Evolutionary conservation across 768 basidiomycete genomes (phyloP).

Genomic region (Amanita rubescens): DNA sequence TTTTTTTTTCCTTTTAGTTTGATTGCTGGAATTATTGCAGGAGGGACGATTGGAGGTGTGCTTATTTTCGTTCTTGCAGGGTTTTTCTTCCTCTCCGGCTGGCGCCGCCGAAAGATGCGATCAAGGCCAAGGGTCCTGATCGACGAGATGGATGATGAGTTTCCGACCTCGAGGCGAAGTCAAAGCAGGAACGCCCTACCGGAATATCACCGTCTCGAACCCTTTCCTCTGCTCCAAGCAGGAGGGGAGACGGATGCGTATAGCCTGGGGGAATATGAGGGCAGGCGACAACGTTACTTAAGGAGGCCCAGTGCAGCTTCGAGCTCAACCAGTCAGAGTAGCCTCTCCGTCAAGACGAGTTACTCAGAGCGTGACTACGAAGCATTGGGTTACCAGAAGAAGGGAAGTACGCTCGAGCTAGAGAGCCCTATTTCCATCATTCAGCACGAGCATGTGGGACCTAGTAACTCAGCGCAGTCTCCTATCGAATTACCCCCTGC

Average conservation of each 20-base stretch:
- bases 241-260: not conserved
- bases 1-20: not conserved
- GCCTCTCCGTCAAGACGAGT: not conserved
- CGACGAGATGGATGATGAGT: not conserved
- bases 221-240: not conserved
- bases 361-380: not conserved
- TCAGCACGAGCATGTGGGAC: not conserved
- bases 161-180: too few relatives aligned
- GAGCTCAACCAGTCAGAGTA: not conserved
- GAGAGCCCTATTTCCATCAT: not conserved
- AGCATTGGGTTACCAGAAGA: not conserved
- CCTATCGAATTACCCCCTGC: not conserved
- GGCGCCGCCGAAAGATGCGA: not conserved
- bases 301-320: not conserved
- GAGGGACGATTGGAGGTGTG: not conserved
- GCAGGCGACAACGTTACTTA: not conserved
- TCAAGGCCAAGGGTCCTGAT: not conserved
- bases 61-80: not conserved
- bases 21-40: not conserved
- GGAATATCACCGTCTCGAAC: not conserved
- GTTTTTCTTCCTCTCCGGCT: not conserved
- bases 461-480: not conserved
- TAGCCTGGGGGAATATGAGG: not conserved
- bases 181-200: not conserved
- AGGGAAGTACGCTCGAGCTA: not conserved